Evolutionary conservation across 176 grass and related monocot species (phyloP), one percentile per base, ranked within the genome.

Genomic region (Musa acuminata): DNA sequence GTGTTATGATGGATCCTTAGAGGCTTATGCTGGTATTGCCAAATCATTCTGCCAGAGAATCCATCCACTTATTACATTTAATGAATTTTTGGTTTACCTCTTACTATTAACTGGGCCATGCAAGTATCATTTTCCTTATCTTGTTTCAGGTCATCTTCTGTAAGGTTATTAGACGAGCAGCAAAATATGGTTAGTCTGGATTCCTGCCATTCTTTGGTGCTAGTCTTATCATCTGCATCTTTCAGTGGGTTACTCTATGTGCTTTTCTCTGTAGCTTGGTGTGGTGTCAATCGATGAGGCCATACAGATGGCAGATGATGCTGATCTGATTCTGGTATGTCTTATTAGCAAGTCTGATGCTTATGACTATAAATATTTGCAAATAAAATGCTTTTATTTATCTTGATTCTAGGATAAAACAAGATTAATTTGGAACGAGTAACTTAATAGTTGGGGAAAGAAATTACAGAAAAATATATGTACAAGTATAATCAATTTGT

Each of bases 151-250:
- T 83, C 95, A 62, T 82, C 90, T 0, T 90, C 90, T 13, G 88
- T 98, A 65, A 94, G 95, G 90, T 80, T 98, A 24, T 80, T 98
- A 73, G 95, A 98, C 78, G 85, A 85, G 52, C 78, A 94, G 53
- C 89, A 93, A 83, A 82, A 84, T 78, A 91, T 98, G 95, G 95
- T 94, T 85, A 89, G 57, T 22, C 73, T 76, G 24, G 43, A 53
- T 70, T 72, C 53, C 29, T 81, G 59, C 67, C 49, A 13, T 22
- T 60, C 26, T 62, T 29, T 52, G 29, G 16, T 73, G 43, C 22
- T 76, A 70, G 58, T 51, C 23, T 62, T 76, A 20, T 74, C 55
- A 13, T 78, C 13, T 60, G 71, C 55, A 76, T 16, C 49, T 53
- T 48, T 87, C 49, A 65, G 63, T 17, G 74, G 26, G 12, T 9